Conservation (phyloP, 2,329 filamentous ascomycete species). For the Neocatenulostroma microsporum region DNA sequence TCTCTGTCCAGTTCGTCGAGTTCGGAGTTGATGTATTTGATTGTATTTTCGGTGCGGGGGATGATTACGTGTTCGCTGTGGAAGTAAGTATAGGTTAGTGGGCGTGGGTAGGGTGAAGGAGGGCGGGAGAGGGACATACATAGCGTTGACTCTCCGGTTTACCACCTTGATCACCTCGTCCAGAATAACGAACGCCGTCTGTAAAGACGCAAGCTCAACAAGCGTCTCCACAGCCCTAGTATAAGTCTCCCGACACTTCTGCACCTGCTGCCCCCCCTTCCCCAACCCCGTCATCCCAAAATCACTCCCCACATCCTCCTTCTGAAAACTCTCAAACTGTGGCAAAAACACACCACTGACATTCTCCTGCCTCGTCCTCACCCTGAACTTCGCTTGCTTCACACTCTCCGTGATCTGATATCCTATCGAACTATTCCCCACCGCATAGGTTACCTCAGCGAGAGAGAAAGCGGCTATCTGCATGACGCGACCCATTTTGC, state of each 20-base stretch:
- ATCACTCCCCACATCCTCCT: constrained; percentile 77
- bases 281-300: constrained; percentile 93
- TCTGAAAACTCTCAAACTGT: constrained; percentile 82
- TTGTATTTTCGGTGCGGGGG: constrained; percentile 96
- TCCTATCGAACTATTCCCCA: constrained; percentile 78
- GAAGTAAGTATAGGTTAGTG: not conserved
- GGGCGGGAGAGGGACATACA: constrained; percentile 48
- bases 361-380: constrained; percentile 95
- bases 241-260: constrained; percentile 91
- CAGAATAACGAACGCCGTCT: constrained; percentile 95
- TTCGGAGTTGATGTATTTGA: constrained; percentile 99
- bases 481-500: constrained; percentile 99
- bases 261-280: constrained; percentile 95
- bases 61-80: constrained; percentile 85
- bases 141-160: constrained; percentile 94
- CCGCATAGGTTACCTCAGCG: constrained; percentile 93
- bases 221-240: constrained; percentile 90
- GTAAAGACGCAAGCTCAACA: constrained; percentile 87
- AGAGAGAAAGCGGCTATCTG: constrained; percentile 97
- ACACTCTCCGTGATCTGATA: constrained; percentile 98
- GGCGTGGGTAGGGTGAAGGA: constrained; percentile 9
- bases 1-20: constrained; percentile 95
- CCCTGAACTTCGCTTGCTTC: constrained; percentile 82
- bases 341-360: constrained; percentile 94
- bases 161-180: constrained; percentile 99